Evolutionary conservation across 2,329 filamentous ascomycete species (phyloP).

Genomic region (Hymenoscyphus fraxineus): DNA sequence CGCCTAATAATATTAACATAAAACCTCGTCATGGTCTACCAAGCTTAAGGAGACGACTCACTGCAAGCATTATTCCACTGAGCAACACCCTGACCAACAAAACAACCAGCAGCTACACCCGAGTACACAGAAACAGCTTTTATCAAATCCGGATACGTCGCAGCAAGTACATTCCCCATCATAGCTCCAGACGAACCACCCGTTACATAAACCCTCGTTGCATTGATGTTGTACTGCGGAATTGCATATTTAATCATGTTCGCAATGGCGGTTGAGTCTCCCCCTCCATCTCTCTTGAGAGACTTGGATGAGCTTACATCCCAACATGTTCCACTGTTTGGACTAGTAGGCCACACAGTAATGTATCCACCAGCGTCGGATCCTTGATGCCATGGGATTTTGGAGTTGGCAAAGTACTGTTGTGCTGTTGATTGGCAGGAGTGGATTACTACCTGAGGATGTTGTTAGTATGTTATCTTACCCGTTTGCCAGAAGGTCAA

Average conservation of each 20-base stretch:
- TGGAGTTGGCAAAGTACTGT: constrained; percentile 27
- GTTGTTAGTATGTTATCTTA: neutral
- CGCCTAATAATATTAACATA: neutral
- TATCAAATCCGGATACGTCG: constrained; percentile 43
- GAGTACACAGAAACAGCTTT: constrained; percentile 42
- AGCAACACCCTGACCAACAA: constrained; percentile 42
- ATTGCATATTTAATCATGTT: constrained; percentile 56
- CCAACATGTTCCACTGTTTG: constrained; percentile 53
- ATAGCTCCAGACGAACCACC: constrained; percentile 47
- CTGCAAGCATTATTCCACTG: constrained; percentile 53
- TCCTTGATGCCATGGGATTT: constrained; percentile 46
- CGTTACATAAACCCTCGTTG: constrained; percentile 49
- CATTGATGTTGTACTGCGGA: constrained; percentile 47
- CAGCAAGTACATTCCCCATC: constrained; percentile 48
- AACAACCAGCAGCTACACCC: constrained; percentile 43
- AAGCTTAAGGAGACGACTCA: neutral
- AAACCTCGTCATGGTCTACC: no score
- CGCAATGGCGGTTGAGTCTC: constrained; percentile 52
- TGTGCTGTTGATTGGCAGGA: constrained; percentile 40
- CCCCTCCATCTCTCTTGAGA: constrained; percentile 53
- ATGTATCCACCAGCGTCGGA: constrained; percentile 55
- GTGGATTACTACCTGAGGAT: constrained; percentile 18
- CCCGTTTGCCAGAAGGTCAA: neutral
- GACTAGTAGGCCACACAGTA: constrained; percentile 53
- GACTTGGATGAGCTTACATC: constrained; percentile 48